Base-by-base conservation (phyloP, 306 rosid genomes). In the Malus sieversii region DNA sequence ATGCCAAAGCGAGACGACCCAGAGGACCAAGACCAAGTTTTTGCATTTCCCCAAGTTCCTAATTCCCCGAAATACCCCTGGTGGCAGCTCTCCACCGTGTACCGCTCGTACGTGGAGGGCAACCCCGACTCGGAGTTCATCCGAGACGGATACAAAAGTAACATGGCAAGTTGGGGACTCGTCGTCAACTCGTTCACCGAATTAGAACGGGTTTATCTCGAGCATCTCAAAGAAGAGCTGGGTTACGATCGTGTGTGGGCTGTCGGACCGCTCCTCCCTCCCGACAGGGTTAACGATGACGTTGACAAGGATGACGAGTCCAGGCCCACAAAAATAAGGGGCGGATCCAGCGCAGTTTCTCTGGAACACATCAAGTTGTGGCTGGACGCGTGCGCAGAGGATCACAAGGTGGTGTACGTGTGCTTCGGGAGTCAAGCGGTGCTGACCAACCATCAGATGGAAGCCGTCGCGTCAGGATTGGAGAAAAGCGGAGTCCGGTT, bases 221-320 rank as follows among this genome's bases (percentile, higher is more conserved):
- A 85, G 4, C 65, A 74, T 59, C 29, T 85, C 9, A 80, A 48
- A 30, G 70, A 18, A 1, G 75, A 77, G 0, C 2, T 87, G n/a
- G 90, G 88, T 29, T 81, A 84, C 7, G 83, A 77, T 64, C 84
- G 87, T 8, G 86, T 85, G 48, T 89, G 88, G 87, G 86, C 88
- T 1, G 79, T 85, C 1, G 91, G 87, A 25, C 91, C 91, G 8
- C 51, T 89, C 11, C 84, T 80, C 8, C 91, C 84, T 0, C 22
- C 81, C 4, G 72, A 6, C 13, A 77, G 45, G 45, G 45, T 2
- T 8, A 9, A 0, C 0, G 12, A 42, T 42, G 3, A 25, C 4
- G 25, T 3, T 8, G 61, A 57, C 20, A 3, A 6, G 25, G 6
- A 82, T 10, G 71, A 80, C 19, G 13, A 3, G 20, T 5, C 59